Evolutionary conservation across 352 stramenopile genomes (phyloP), one percentile per base, ranked within the genome.

Genomic region (Phytopythium boreale): DNA sequence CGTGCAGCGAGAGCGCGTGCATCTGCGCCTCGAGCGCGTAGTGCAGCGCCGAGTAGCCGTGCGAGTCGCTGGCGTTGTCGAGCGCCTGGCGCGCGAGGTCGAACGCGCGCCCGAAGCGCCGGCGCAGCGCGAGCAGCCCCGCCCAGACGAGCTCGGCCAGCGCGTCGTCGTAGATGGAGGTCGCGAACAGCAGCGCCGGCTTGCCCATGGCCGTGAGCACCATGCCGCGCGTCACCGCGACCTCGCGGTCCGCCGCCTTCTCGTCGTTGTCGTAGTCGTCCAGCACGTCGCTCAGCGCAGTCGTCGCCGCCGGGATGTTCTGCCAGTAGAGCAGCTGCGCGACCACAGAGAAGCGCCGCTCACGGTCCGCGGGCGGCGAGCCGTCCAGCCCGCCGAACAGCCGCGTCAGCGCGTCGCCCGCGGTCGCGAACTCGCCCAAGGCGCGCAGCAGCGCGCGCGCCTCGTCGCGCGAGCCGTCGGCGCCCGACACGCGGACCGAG

Each of bases 161-260:
- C 39, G 92, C 80, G 62, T 95, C 87, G 64, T 95, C 87, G 64
- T 95, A 95, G 58, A 95, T 89, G 47, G 87, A 92, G 9, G 87
- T 75, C 37, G 85, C 83, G 56, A 93, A 95, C 20, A 92, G 67
- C 36, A 95, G 72, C 53, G 83, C 81, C 0, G 83, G 83, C 63
- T 95, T 92, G 24, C 87, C 87, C 78, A 95, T 81, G 27, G 87
- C 86, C 15, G 76, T 72, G 29, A 93, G 63, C 63, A 87, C 31
- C 70, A 74, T 74, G 39, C 76, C 70, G 43, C 59, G 24, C 11
- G 64, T 59, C 15, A 77, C 62, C 15, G 20, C 15, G 14, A 5
- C 44, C 9, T 49, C 27, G 10, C 9, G 43, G 19, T 52, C 29
- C 1, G 36, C 22, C 4, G 41, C 31, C 5, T 62, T 31, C 11